Evolutionary conservation across 345 rosid species (phyloP).

Genomic region (Rhodamnia rubescens): DNA sequence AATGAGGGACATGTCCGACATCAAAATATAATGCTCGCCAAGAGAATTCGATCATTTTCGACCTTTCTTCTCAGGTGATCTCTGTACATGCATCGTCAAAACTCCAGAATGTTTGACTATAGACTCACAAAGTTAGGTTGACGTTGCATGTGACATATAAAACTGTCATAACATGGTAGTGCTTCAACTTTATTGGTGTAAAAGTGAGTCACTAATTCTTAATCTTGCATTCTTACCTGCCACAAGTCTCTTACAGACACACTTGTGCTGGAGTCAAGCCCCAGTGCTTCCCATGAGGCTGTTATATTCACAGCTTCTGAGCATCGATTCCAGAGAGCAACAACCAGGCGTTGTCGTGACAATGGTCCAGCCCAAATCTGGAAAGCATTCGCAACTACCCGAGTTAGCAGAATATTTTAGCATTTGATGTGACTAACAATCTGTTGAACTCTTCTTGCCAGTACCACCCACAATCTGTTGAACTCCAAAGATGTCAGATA

Average conservation of each 20-base stretch:
- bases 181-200: background rate
- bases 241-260: constrained; percentile 80
- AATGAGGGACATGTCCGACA: background rate
- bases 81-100: background rate
- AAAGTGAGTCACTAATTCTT: background rate
- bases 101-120: background rate
- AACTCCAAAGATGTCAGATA: background rate
- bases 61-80: background rate
- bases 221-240: constrained; percentile 35
- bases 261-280: constrained; percentile 55
- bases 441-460: background rate
- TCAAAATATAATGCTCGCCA: background rate
- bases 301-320: constrained; percentile 47
- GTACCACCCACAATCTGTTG: background rate
- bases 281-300: constrained; percentile 59
- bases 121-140: background rate
- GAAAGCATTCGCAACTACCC: background rate
- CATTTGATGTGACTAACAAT: background rate
- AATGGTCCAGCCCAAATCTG: constrained; percentile 99
- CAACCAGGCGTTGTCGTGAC: constrained; percentile 54
- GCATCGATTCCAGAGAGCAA: constrained; percentile 92
- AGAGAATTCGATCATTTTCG: background rate
- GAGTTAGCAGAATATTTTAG: background rate
- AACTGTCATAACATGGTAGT: background rate
- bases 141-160: background rate